These are phyloP conservation scores for Candida arabinofermentans DNA, from an alignment of 805 yeast genomes.

Conservation along the genomic window DNA sequence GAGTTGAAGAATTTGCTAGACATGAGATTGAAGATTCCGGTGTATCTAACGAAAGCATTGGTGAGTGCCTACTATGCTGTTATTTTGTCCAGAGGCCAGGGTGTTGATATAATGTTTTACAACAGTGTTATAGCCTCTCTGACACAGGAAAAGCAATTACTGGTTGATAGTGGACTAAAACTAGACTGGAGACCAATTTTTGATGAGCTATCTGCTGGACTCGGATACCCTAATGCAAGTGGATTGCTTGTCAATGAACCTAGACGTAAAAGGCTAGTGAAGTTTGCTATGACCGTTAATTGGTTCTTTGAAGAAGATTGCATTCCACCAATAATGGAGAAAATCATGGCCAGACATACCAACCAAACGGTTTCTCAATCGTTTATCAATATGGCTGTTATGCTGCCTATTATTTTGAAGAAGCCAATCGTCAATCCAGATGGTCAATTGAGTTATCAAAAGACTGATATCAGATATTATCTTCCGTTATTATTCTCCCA, in stretches of 20 bases:
- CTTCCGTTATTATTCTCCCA: constrained; percentile 66
- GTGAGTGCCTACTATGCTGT: constrained; percentile 70
- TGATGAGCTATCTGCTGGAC: constrained; percentile 32
- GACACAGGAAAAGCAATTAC: constrained; percentile 42
- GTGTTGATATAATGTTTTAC: constrained; percentile 54
- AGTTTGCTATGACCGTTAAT: constrained; percentile 51
- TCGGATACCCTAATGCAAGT: constrained; percentile 46
- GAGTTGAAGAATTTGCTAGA: constrained; percentile 75
- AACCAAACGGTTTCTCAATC: constrained; percentile 49
- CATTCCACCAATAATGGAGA: constrained; percentile 48
- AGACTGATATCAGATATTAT: constrained; percentile 39
- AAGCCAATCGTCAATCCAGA: constrained; percentile 13
- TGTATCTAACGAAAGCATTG: constrained; percentile 53
- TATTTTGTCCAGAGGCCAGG: constrained; percentile 69
- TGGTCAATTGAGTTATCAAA: constrained; percentile 18
- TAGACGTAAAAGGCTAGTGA: constrained; percentile 44
- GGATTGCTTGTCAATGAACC: constrained; percentile 46
- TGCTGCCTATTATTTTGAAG: constrained; percentile 46
- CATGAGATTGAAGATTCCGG: constrained; percentile 78
- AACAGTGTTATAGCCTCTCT: constrained; percentile 57
- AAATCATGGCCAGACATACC: constrained; percentile 48
- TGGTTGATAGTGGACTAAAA: constrained; percentile 37
- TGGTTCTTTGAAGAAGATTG: constrained; percentile 47
- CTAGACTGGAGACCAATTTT: constrained; percentile 51
- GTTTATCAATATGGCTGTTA: constrained; percentile 47